A percentile compares a stretch with the other conserved stretches of the same genome.
Evolutionary conservation across 495 filamentous ascomycete species (phyloP).

Genomic region (Penicillium desertorum): DNA sequence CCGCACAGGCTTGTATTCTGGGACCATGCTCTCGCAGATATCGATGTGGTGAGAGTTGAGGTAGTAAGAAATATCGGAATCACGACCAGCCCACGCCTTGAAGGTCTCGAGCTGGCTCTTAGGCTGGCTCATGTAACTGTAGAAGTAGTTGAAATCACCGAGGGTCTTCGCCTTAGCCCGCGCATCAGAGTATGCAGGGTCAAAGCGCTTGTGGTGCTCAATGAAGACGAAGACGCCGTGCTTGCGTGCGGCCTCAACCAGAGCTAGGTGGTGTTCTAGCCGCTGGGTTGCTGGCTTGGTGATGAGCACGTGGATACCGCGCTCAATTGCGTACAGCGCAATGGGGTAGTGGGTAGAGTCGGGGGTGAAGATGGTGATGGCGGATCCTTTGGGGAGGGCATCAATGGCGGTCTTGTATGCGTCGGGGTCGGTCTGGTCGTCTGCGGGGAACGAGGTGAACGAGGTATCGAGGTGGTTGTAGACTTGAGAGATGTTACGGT

Average conservation of each 20-base stretch:
- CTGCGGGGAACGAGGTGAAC: conserved; percentile 77
- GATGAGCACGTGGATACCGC: conserved; percentile 83
- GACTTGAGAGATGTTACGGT: conserved; percentile 81
- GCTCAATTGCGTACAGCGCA: conserved; percentile 86
- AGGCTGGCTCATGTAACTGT: conserved; percentile 94
- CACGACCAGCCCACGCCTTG: conserved; percentile 90
- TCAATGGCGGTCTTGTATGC: conserved; percentile 92
- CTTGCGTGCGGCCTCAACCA: conserved; percentile 69
- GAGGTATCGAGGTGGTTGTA: conserved; percentile 85
- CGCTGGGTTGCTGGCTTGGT: conserved; percentile 93
- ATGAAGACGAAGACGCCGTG: conserved; percentile 86
- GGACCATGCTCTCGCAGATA: conserved; percentile 86
- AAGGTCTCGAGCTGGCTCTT: conserved; percentile 93
- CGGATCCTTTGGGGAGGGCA: conserved; percentile 74
- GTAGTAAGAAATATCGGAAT: conserved; percentile 93
- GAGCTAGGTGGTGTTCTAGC: conserved; percentile 71
- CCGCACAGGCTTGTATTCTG: conserved; percentile 71
- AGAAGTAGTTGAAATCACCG: conserved; percentile 97
- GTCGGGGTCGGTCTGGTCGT: conserved; percentile 68
- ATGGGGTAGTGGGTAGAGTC: conserved; percentile 95
- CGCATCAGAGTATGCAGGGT: conserved; percentile 88
- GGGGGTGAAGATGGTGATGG: conserved; percentile 95
- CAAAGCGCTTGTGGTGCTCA: conserved; percentile 95
- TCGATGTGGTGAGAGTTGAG: conserved; percentile 93
- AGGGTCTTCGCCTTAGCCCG: conserved; percentile 66